Percentiles rank a stretch among this genome's conserved stretches.
Evolutionary conservation across 345 rosid species (phyloP).

Genomic region (Xanthoceras sorbifolium): DNA sequence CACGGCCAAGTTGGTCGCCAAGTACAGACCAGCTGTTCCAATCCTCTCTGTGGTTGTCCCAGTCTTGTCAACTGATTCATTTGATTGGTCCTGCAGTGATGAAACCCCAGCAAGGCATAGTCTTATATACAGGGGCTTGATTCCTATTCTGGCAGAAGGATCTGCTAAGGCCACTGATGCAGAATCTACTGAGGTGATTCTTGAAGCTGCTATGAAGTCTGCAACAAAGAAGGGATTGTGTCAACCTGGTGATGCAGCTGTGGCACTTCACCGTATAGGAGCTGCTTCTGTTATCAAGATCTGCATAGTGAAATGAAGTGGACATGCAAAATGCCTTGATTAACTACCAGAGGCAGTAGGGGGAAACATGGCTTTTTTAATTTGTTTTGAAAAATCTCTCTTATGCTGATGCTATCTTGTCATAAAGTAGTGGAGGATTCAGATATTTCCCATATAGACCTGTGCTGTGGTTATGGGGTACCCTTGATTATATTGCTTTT

Average conservation of each 20-base stretch:
- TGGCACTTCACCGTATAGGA: slow-evolving; percentile 86
- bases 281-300: slow-evolving; percentile 87
- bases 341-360: slow-evolving; percentile 9
- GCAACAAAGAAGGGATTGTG: slow-evolving; percentile 68
- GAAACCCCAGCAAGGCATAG: slow-evolving; percentile 91
- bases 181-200: slow-evolving; percentile 76
- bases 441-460: slow-evolving; percentile 5
- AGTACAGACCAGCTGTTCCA: slow-evolving; percentile 93
- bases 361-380: background rate
- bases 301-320: slow-evolving; percentile 66
- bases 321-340: background rate
- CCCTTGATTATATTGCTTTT: background rate
- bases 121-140: slow-evolving; percentile 80
- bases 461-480: slow-evolving; percentile 12
- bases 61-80: slow-evolving; percentile 75
- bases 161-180: slow-evolving; percentile 94
- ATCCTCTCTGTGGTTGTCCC: slow-evolving; percentile 91
- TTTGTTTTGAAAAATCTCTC: background rate
- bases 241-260: slow-evolving; percentile 70
- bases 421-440: slow-evolving; percentile 11
- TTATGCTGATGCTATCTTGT: slow-evolving; percentile 15
- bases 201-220: slow-evolving; percentile 72
- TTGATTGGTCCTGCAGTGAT: slow-evolving; percentile 90
- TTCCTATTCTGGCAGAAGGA: slow-evolving; percentile 84
- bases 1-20: slow-evolving; percentile 87